Conservation (phyloP, 2,329 filamentous ascomycete genomes). For the Biscogniauxia marginata region DNA sequence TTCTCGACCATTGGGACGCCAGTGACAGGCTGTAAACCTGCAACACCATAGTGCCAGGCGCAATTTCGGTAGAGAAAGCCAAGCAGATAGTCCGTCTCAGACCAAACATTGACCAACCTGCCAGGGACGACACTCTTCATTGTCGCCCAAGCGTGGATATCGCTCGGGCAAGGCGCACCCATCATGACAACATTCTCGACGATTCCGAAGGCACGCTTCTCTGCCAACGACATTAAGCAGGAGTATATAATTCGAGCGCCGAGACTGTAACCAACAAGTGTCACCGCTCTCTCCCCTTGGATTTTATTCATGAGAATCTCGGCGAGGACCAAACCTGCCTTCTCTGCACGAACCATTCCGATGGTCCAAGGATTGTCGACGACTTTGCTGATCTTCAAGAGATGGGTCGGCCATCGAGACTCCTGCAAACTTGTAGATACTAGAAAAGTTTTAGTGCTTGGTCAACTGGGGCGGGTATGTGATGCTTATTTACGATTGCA, state of each 20-base stretch:
- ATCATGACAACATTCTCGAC: constrained; percentile 83
- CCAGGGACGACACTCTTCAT: constrained; percentile 78
- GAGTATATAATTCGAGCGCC: constrained; percentile 81
- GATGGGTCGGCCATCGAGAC: constrained; percentile 58
- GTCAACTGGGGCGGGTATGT: constrained; percentile 1
- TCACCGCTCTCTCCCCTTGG: constrained; percentile 79
- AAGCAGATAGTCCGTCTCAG: constrained; percentile 81
- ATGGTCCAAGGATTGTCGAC: constrained; percentile 81
- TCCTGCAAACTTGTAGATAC: constrained; percentile 57
- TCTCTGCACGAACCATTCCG: constrained; percentile 73
- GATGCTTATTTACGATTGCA: constrained; percentile 48
- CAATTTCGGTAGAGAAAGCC: constrained; percentile 84
- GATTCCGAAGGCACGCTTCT: constrained; percentile 77
- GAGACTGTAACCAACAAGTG: constrained; percentile 76
- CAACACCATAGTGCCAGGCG: constrained; percentile 78
- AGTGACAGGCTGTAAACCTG: constrained; percentile 73
- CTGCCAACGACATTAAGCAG: constrained; percentile 73
- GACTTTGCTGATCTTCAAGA: constrained; percentile 69
- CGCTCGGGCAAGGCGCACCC: constrained; percentile 75
- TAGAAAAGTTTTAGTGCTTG: constrained; percentile 27
- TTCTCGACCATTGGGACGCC: constrained; percentile 68
- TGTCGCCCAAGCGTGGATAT: constrained; percentile 70
- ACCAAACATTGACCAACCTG: constrained; percentile 87
- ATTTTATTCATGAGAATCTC: constrained; percentile 80
- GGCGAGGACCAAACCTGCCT: constrained; percentile 67